These are phyloP conservation scores for Zygosaccharomyces lentus DNA, from an alignment of 805 yeast genomes.

Conservation along the genomic window DNA sequence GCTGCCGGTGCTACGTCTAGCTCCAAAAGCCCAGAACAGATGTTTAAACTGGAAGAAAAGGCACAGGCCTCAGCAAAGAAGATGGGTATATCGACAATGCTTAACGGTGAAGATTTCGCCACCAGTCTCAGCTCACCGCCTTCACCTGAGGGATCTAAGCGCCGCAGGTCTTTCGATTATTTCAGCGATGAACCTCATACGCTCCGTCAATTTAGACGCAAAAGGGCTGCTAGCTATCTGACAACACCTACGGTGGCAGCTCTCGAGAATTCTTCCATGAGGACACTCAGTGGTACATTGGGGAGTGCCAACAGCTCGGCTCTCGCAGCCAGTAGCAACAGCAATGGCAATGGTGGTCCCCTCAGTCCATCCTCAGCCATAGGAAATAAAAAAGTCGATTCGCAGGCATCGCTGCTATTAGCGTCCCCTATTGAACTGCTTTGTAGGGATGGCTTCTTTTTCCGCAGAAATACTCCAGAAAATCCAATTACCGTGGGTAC, in stretches of 20 bases:
- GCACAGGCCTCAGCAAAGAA: conserved; percentile 14
- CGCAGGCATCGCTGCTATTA: conserved; percentile 19
- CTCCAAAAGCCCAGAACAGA: conserved; percentile 6
- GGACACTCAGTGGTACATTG: not conserved
- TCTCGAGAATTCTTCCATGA: conserved; percentile 1
- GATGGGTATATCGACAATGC: conserved; percentile 26
- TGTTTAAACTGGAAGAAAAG: conserved; percentile 8
- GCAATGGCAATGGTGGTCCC: conserved; percentile 10
- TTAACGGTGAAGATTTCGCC: conserved; percentile 25
- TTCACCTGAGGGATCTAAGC: conserved; percentile 1
- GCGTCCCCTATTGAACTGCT: conserved; percentile 32
- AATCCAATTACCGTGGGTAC: conserved; percentile 32
- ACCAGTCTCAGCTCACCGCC: conserved; percentile 4
- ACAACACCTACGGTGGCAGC: conserved; percentile 2
- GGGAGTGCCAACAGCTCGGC: not conserved
- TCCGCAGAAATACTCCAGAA: conserved; percentile 24
- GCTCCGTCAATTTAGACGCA: conserved; percentile 10
- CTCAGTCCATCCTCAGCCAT: not conserved
- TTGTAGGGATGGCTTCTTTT: conserved; percentile 33
- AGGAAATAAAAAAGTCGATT: conserved; percentile 5
- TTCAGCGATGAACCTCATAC: conserved; percentile 13
- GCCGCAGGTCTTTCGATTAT: conserved; percentile 4
- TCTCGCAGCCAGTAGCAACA: conserved; percentile 5
- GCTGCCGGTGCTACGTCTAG: not conserved
- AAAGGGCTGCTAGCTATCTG: conserved; percentile 9